Base-by-base conservation (phyloP, 139 green algal genomes). In the Mychonastes homosphaera region DNA sequence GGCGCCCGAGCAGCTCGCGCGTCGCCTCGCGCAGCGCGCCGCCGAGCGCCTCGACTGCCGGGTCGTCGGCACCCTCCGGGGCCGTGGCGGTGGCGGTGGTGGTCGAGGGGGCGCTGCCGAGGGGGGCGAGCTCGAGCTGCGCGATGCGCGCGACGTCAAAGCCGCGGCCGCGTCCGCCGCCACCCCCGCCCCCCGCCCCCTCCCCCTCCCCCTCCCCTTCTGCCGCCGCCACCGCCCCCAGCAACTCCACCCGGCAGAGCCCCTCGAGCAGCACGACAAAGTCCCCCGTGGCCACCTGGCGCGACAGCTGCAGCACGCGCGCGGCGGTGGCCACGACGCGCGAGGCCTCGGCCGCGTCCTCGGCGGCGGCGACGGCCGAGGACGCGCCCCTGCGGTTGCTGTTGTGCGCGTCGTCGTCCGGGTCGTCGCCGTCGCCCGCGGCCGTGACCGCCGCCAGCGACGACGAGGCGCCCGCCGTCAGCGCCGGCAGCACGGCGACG, bases 221-320 rank as follows among this genome's bases (percentile, higher is more conserved):
- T 6, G 35, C 48, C 19, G 23, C 24, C 28, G 39, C 49, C 13
- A 19, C 27, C 24, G 49, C 49, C 26, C 36, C 15, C 49, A 41
- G 27, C 36, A 38, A 56, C 9, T 26, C 27, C 15, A 81, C 49
- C 18, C 74, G 65, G 47, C 59, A 73, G 36, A 71, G 47, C 8
- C 72, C 72, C 45, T 81, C 74, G 38, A 81, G 45, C 33, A 72
- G 54, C 27, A 81, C 30, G 6, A 72, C 50, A 66, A 70, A 76
- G 21, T 71, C 70, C 23, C 56, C 67, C 52, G 58, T 69, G 44
- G 67, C 59, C 26, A 70, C 62, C 3, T 51, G 48, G 4, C 62
- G 56, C 8, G 59, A 53, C 15, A 77, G 40, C 44, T 73, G 70
- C 48, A 77, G 59, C 49, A 77, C 59, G 6, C 64, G 35, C 4